These are phyloP conservation scores for Diaporthe longicolla DNA, from an alignment of 2,329 filamentous ascomycete genomes.

Conservation along the genomic window DNA sequence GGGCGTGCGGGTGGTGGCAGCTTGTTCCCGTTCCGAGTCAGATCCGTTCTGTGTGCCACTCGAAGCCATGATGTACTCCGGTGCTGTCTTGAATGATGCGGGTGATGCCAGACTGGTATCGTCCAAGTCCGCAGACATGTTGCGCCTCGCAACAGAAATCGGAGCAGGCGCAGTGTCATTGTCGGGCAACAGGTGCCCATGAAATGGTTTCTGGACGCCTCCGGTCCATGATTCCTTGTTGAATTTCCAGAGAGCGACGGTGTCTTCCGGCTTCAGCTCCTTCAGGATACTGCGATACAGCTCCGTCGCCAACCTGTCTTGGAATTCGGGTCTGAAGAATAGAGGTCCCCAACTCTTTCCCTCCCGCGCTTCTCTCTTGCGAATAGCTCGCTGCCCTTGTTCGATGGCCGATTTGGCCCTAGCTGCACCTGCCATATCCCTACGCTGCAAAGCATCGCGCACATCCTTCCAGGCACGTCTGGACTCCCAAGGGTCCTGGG, in stretches of 20 bases:
- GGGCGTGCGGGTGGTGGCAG: not conserved
- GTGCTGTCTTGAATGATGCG: constrained; percentile 38
- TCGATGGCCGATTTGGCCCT: constrained; percentile 38
- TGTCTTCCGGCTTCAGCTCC: constrained; percentile 29
- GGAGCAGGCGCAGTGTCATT: not conserved
- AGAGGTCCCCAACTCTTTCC: constrained; percentile 34
- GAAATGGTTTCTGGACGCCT: constrained; percentile 35
- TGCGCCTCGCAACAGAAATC: not conserved
- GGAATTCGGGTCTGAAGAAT: constrained; percentile 25
- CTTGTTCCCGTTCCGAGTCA: constrained; percentile 7
- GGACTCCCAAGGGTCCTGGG: constrained; percentile 39
- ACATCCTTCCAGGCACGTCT: constrained; percentile 38
- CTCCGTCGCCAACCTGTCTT: constrained; percentile 24
- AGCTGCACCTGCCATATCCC: constrained; percentile 36
- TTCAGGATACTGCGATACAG: constrained; percentile 34
- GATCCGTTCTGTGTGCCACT: not conserved
- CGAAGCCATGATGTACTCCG: constrained; percentile 2
- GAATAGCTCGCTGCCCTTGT: constrained; percentile 37
- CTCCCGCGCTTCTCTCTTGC: constrained; percentile 27
- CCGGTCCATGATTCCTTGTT: constrained; percentile 20
- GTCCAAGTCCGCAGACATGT: not conserved
- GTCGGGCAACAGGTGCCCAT: constrained; percentile 28
- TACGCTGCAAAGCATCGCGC: constrained; percentile 24
- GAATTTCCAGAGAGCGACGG: constrained; percentile 40
- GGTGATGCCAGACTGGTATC: constrained; percentile 28